Percentiles rank a stretch among this genome's conserved stretches.
phyloP scores from a whole-genome alignment of 2,329 filamentous ascomycete species.

The Fusarium zealandicum region DNA sequence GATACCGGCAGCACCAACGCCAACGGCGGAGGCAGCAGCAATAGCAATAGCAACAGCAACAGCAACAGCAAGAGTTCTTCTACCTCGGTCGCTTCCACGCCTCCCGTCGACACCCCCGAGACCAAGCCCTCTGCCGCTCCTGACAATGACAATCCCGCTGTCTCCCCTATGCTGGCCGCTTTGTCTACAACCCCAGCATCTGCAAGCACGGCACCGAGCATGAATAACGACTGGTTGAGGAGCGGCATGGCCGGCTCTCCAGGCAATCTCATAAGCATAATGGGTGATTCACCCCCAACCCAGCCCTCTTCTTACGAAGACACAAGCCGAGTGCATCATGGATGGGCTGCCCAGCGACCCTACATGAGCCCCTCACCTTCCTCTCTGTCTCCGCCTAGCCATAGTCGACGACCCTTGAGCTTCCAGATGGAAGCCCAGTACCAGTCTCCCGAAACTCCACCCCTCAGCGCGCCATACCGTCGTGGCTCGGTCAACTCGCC shows the following conservation, averaged over 20 bases:
- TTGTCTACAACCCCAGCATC: conserved; percentile 58
- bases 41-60: conserved; percentile 42
- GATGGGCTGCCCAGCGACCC: conserved; percentile 56
- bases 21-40: conserved; percentile 24
- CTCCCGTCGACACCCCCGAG: conserved; percentile 55
- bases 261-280: conserved; percentile 59
- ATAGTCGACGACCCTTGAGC: conserved; percentile 57
- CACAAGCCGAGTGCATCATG: conserved; percentile 51
- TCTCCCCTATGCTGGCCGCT: conserved; percentile 58
- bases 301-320: conserved; percentile 62
- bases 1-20: conserved; percentile 42
- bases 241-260: conserved; percentile 58
- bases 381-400: conserved; percentile 50
- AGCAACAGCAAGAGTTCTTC: conserved; percentile 48
- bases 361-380: conserved; percentile 54
- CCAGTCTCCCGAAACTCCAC: conserved; percentile 51
- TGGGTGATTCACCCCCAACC: conserved; percentile 61
- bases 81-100: conserved; percentile 54
- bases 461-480: conserved; percentile 48
- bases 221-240: conserved; percentile 56
- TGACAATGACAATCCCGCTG: conserved; percentile 53
- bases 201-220: conserved; percentile 56
- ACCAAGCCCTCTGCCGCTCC: conserved; percentile 51
- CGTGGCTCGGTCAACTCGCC: conserved; percentile 61
- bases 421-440: conserved; percentile 61